These are phyloP conservation scores for Neurospora tetraspora DNA, from an alignment of 495 filamentous ascomycete species.

Conservation along the genomic window DNA sequence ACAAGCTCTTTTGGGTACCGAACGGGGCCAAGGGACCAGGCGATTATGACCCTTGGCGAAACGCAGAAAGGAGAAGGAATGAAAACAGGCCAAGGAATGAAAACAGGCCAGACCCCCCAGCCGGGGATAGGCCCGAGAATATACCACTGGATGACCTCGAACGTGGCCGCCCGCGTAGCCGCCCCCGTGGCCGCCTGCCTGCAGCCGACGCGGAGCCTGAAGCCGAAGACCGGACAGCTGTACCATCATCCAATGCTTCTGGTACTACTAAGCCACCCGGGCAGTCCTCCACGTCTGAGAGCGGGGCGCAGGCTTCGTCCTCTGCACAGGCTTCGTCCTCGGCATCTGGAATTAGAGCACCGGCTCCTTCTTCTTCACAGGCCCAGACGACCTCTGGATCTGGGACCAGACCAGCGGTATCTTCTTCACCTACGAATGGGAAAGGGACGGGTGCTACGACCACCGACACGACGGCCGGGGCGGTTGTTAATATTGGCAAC, in stretches of 20 bases:
- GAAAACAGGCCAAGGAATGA: neutral
- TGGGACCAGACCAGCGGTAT: no score
- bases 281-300: neutral
- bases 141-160: neutral
- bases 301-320: neutral
- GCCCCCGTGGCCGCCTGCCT: neutral
- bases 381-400: neutral
- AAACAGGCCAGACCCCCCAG: neutral
- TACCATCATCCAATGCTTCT: neutral
- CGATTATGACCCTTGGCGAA: conserved; percentile 17
- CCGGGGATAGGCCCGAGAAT: neutral
- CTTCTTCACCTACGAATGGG: neutral
- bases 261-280: neutral
- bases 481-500: no score
- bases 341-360: neutral
- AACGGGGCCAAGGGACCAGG: conserved; percentile 29
- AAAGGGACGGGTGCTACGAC: no score
- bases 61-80: neutral
- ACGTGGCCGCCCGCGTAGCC: no score
- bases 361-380: neutral
- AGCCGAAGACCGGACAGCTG: neutral
- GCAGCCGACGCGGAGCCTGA: neutral
- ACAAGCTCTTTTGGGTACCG: conserved; percentile 62
- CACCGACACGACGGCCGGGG: no score
- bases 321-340: neutral